Percentiles rank a stretch among this genome's conserved stretches.
Conservation (phyloP, 2,329 filamentous ascomycete genomes). For the Paraphoma sp. region DNA sequence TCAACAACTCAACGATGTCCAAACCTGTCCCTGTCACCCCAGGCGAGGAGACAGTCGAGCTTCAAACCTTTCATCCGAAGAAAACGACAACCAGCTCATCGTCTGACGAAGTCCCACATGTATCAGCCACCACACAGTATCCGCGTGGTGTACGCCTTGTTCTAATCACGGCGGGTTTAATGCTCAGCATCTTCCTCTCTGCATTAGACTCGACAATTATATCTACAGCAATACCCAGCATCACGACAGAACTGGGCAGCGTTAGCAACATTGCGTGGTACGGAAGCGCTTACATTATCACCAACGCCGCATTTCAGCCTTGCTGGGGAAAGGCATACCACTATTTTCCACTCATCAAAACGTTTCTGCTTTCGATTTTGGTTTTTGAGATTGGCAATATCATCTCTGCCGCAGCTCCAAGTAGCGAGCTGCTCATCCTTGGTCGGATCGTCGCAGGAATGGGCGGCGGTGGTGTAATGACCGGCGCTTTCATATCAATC, state of each 20-base stretch:
- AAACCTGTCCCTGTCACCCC: neutral
- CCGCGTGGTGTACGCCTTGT: slow-evolving; percentile 30
- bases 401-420: slow-evolving; percentile 54
- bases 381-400: slow-evolving; percentile 64
- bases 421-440: slow-evolving; percentile 45
- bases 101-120: neutral
- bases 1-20: neutral
- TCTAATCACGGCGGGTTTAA: slow-evolving; percentile 33
- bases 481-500: slow-evolving; percentile 52
- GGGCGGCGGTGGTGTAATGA: slow-evolving; percentile 50
- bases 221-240: slow-evolving; percentile 46
- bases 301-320: slow-evolving; percentile 54
- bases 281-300: slow-evolving; percentile 53
- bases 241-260: slow-evolving; percentile 46
- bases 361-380: slow-evolving; percentile 48
- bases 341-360: slow-evolving; percentile 51
- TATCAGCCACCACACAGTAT: slow-evolving; percentile 7
- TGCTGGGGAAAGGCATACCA: slow-evolving; percentile 56
- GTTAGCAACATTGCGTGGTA: slow-evolving; percentile 48
- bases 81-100: too few species aligned
- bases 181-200: slow-evolving; percentile 37
- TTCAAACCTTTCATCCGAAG: too few species aligned
- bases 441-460: slow-evolving; percentile 51
- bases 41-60: neutral
- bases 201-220: slow-evolving; percentile 43